Base-by-base conservation (phyloP, 1,284 basidiomycete species). In the Gomphus bonarii region DNA sequence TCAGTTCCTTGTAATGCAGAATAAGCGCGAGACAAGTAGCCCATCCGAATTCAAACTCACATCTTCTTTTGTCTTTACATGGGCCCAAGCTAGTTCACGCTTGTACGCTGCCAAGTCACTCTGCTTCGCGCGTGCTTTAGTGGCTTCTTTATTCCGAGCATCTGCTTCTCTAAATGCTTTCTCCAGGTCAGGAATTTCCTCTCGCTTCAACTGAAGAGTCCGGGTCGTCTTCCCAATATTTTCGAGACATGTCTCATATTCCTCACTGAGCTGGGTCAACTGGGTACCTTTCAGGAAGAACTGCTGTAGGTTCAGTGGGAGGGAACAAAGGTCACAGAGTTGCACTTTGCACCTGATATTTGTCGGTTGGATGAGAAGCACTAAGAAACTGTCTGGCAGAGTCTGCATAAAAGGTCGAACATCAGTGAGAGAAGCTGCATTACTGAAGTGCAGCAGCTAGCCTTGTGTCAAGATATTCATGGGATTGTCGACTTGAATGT, bases 401-500 rank as follows among this genome's bases (percentile, higher is more conserved):
- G 65, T 75, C 73, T 77, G 56, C 58, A 50, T 16, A 18, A 40
- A 4, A 47, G 14, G 20, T 42, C 14, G 25, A 30, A n/a, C n/a
- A n/a, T n/a, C n/a, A 16, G 28, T 14, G 8, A 11, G 6, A 30
- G 11, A 43, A 6, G 11, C 25, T 14, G 10, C n/a, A 65, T 54
- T 4, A 33, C 33, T 20, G 25, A 54, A 10, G 18, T 44, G n/a
- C n/a, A n/a, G 47, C 6, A 33, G 60, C 65, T 48, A 68, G 78
- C 91, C 91, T 76, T 97, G 94, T 1, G 91, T 95, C 35, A 95
- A 76, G 42, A 99, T 85, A 61, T 94, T 97, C 79, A 98, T 84
- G 0, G 95, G 95, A 65, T 97, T 97, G 68, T 99, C 97, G 59
- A 98, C 90, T 66, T 94, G 91, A 60, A 99, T 93, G 66, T 92